These are phyloP conservation scores for Cerrena zonata DNA, from an alignment of 1,284 basidiomycete genomes.

Conservation along the genomic window DNA sequence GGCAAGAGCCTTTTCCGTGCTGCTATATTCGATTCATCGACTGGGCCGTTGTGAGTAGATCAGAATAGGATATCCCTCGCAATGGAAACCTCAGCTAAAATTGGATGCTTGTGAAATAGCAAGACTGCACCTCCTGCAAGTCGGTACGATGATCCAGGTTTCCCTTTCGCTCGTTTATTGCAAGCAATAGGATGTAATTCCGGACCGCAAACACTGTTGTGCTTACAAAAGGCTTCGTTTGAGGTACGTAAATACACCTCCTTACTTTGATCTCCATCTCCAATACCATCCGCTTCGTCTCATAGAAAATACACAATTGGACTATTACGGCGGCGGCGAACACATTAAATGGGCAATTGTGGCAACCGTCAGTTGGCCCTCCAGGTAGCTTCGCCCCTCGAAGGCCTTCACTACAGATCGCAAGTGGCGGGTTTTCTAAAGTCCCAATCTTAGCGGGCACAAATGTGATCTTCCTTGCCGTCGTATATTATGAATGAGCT, in stretches of 20 bases:
- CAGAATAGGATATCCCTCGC: too few relatives aligned
- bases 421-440: constrained; percentile 45
- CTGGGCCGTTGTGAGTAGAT: constrained; percentile 49
- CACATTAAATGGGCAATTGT: constrained; percentile 49
- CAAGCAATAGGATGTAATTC: constrained; percentile 41
- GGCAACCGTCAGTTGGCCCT: constrained; percentile 54
- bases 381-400: constrained; percentile 44
- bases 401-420: constrained; percentile 43
- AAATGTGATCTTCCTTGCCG: constrained; percentile 33
- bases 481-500: background rate
- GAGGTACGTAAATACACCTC: constrained; percentile 36
- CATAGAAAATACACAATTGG: too few relatives aligned
- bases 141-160: constrained; percentile 49
- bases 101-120: constrained; percentile 30
- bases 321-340: constrained; percentile 40
- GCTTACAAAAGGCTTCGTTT: constrained; percentile 45
- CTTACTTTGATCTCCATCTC: too few relatives aligned
- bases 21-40: constrained; percentile 46
- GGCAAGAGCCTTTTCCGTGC: constrained; percentile 40
- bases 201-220: constrained; percentile 37
- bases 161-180: constrained; percentile 47
- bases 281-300: too few relatives aligned
- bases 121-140: constrained; percentile 49
- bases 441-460: constrained; percentile 52
- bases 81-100: too few relatives aligned